Evolutionary conservation across 1,284 basidiomycete genomes (phyloP).

Genomic region (Tilletia setariae): DNA sequence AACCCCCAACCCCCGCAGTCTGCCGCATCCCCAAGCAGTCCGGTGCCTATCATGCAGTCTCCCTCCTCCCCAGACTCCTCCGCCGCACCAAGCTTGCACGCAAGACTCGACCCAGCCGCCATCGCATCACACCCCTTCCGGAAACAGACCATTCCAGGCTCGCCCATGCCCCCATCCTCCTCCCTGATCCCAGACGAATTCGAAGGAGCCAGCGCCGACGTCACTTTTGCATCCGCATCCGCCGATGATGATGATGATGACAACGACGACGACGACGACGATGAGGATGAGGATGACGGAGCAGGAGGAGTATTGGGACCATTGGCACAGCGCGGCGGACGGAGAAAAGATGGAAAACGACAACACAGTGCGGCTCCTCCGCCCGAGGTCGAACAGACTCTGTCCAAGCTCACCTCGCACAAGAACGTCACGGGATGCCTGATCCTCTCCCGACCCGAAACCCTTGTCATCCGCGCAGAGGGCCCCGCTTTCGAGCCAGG

Average conservation of each 20-base stretch:
- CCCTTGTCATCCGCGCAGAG: conserved; percentile 43
- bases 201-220: conserved; percentile 11
- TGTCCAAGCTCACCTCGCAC: conserved; percentile 40
- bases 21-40: background rate
- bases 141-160: conserved; percentile 18
- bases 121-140: conserved; percentile 5
- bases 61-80: background rate
- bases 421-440: conserved; percentile 40
- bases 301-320: background rate
- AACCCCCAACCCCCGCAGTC: too few species aligned
- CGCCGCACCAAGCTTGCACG: conserved; percentile 2
- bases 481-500: conserved; percentile 52
- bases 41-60: conserved; percentile 7
- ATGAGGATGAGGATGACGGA: background rate
- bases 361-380: conserved; percentile 29
- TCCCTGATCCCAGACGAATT: conserved; percentile 16
- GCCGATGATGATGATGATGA: background rate
- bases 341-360: background rate
- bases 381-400: conserved; percentile 44
- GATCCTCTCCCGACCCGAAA: conserved; percentile 41
- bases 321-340: background rate
- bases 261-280: background rate
- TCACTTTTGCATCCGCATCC: conserved; percentile 4
- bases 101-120: conserved; percentile 9
- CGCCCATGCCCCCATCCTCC: conserved; percentile 39